Percentiles rank a stretch among this genome's conserved stretches.
Conservation (phyloP, 2,329 filamentous ascomycete species). For the Aspergillus aculeatinus region DNA sequence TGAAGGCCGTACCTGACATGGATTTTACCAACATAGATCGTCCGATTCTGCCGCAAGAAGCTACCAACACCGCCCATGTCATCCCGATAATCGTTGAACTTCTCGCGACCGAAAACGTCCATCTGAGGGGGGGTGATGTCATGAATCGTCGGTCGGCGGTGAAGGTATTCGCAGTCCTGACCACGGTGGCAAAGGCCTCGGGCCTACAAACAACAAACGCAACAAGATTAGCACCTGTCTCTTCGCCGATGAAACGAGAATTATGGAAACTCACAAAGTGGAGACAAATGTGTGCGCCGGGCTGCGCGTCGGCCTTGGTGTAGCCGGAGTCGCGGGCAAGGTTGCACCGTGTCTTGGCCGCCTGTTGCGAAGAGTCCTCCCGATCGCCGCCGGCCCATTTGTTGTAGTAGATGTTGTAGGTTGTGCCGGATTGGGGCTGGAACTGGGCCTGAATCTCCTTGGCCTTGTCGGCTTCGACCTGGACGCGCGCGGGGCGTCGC, state of each 20-base stretch:
- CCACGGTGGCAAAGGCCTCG: slow-evolving; percentile 64
- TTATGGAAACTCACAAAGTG: slow-evolving; percentile 61
- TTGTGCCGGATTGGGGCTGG: slow-evolving; percentile 87
- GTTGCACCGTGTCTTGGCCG: slow-evolving; percentile 83
- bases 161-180: slow-evolving; percentile 89
- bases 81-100: slow-evolving; percentile 87
- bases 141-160: slow-evolving; percentile 79
- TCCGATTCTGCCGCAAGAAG: slow-evolving; percentile 91
- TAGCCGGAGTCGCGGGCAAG: slow-evolving; percentile 76
- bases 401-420: slow-evolving; percentile 99
- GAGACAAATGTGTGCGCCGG: slow-evolving; percentile 87
- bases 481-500: slow-evolving; percentile 81
- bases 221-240: not conserved
- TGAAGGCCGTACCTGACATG: slow-evolving; percentile 97
- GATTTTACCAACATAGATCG: slow-evolving; percentile 88
- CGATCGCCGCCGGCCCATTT: slow-evolving; percentile 96
- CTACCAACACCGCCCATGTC: slow-evolving; percentile 97
- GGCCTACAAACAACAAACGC: slow-evolving; percentile 30
- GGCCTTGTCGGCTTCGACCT: slow-evolving; percentile 82
- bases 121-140: slow-evolving; percentile 92
- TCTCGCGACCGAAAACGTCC: slow-evolving; percentile 93
- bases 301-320: slow-evolving; percentile 72
- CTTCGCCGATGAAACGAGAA: not conserved
- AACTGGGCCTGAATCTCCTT: slow-evolving; percentile 80
- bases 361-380: slow-evolving; percentile 84